phyloP scores from a whole-genome alignment of 176 grass and related monocot genomes.

The Triticum monococcum region DNA sequence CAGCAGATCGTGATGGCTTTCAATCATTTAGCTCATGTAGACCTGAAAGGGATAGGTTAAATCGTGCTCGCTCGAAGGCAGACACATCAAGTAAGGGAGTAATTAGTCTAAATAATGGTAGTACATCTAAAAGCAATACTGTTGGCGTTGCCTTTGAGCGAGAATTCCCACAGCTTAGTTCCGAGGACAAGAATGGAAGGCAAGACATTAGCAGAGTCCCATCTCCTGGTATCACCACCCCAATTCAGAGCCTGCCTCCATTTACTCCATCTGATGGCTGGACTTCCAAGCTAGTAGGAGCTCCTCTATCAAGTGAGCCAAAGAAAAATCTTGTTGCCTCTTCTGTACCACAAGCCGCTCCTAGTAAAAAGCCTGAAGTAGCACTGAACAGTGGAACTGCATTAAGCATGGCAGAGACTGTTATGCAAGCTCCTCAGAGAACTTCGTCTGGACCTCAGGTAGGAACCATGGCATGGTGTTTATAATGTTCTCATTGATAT shows the following conservation, averaged over 20 bases:
- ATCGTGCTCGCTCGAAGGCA: constrained; percentile 30
- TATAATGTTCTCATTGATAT: constrained; percentile 15
- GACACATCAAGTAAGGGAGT: constrained; percentile 49
- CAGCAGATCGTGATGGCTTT: constrained; percentile 36
- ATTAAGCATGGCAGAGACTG: constrained; percentile 72
- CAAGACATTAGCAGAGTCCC: constrained; percentile 42
- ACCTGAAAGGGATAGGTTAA: constrained; percentile 56
- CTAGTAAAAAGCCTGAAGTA: constrained; percentile 35
- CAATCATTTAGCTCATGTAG: constrained; percentile 46
- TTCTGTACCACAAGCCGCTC: constrained; percentile 32
- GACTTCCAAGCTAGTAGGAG: constrained; percentile 57
- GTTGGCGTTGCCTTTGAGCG: constrained; percentile 48
- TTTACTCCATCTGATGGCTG: constrained; percentile 42
- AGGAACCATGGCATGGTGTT: constrained; percentile 18
- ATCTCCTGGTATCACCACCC: constrained; percentile 50
- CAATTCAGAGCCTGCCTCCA: constrained; percentile 52
- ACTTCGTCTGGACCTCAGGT: constrained; percentile 55
- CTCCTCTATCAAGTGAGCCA: constrained; percentile 37
- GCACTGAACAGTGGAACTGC: constrained; percentile 34
- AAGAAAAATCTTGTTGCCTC: constrained; percentile 34
- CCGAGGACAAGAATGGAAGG: constrained; percentile 46
- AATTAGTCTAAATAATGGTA: constrained; percentile 39
- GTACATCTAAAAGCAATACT: constrained; percentile 36
- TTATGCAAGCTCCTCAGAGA: constrained; percentile 63
- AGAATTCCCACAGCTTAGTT: constrained; percentile 66